Base-by-base conservation (phyloP, 176 grass and related monocot genomes). In the Paspalum vaginatum region DNA sequence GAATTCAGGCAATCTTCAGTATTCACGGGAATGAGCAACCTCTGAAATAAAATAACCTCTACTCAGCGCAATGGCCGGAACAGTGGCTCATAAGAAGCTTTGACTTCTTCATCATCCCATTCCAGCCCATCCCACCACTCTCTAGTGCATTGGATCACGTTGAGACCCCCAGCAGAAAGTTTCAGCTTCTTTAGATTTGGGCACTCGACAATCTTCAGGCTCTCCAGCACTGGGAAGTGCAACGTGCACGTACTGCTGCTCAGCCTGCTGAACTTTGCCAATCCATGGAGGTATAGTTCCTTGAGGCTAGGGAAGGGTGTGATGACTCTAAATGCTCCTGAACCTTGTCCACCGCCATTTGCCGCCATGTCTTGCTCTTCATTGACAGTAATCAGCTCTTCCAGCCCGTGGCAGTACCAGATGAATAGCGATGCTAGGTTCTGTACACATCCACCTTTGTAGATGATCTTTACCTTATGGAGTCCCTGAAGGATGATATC, bases 241-340 rank as follows among this genome's bases (percentile, higher is more conserved):
- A 97, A 27, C 2, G 70, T 51, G 26, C 85, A 87, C 62, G 54
- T 83, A 52, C 37, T 75, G n/a, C 83, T 84, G 86, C 87, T 88
- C 72, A 94, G 42, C 64, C 79, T 80, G 47, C 75, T 94, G 24
- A 90, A 88, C 40, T 69, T 81, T 6, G 78, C 38, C 43, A 97
- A 57, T 17, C 91, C 81, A 11, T 89, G 89, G 61, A 97, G 68
- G 79, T 83, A 68, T 39, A 97, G 40, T 11, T 94, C 91, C 20
- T 86, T 94, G 40, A 97, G 91, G 57, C 89, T 91, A 26, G 94
- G 94, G 67, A 97, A 97, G 5, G 94, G 89, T 26, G 85, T 80
- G 26, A 91, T 78, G 26, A 76, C 55, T 47, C 26, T 84, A 15
- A 14, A 47, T 3, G 3, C 21, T 57, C 61, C 37, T 38, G 64